These are phyloP conservation scores for Fusarium sp. DNA, from an alignment of 2,329 filamentous ascomycete species.

Conservation along the genomic window DNA sequence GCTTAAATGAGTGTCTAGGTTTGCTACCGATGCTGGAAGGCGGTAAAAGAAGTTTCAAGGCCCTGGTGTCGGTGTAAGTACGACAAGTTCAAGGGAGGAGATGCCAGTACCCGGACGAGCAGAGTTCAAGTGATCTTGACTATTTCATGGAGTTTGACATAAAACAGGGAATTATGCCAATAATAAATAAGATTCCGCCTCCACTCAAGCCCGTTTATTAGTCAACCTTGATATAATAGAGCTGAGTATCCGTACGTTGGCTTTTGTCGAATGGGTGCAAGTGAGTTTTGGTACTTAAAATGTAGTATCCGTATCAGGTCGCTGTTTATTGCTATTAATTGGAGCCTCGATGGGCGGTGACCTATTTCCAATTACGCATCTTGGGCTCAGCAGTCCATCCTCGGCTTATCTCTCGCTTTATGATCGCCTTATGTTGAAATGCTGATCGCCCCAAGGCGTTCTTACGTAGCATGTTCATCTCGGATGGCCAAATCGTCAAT, in stretches of 20 bases:
- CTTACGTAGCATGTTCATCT: slow-evolving; percentile 21
- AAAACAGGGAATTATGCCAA: neutral
- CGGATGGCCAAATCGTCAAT: slow-evolving; percentile 36
- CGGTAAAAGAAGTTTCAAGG: neutral
- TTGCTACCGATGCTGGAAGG: neutral
- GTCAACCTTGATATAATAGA: neutral
- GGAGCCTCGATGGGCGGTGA: neutral
- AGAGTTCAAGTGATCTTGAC: neutral
- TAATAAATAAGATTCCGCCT: neutral
- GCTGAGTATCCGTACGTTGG: no score
- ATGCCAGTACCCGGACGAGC: no score
- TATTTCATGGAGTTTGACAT: neutral
- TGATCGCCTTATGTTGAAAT: slow-evolving; percentile 21
- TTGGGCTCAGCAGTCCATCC: neutral
- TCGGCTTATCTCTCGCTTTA: neutral
- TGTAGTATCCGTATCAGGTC: neutral
- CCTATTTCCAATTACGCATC: neutral
- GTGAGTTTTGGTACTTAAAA: no score
- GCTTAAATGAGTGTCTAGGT: neutral
- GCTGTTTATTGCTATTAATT: neutral
- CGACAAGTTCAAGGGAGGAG: neutral
- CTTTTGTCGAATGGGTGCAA: no score
- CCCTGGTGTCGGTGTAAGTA: neutral
- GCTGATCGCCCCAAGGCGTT: slow-evolving; percentile 30
- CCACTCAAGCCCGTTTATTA: neutral